Evolutionary conservation across 371 early-diverging fungal genomes (phyloP), one percentile per base, ranked within the genome.

Genomic region (Rozella allomycis): DNA sequence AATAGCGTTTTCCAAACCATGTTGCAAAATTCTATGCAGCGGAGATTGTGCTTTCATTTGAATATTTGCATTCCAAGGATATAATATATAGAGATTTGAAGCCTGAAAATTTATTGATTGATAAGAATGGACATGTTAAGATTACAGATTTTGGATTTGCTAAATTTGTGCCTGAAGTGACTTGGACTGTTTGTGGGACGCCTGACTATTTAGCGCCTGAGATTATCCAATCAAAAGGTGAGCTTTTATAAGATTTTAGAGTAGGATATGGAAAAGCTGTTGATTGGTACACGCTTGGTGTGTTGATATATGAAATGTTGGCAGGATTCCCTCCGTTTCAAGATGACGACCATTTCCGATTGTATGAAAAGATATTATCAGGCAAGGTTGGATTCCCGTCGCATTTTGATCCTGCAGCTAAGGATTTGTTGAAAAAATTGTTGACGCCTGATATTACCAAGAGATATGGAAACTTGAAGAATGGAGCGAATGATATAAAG

Each of bases 121-220:
- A 79, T 43, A 50, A 58, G n/a, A 61, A 66, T 35, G 99, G 99
- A 3, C 86, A 97, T 52, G 81, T 97, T 46, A 88, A 90, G 57
- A 80, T 98, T 34, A 88, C 88, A 3, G 99, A 98, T 55, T 91
- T 98, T 61, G 99, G 99, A 1, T 96, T 97, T 62, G 90, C 97
- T 26, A 97, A 94, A 46, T 55, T 74, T 40, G 81, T 94, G 0
- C 75, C 78, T 5, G 82, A 85, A 47, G 72, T 76, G 36, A 93
- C 91, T 10, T 87, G 87, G 86, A 93, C 91, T 17, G 64, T 96
- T 18, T 96, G 94, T 47, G 99, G 99, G 12, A 97, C 97, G 17
- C 97, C 97, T 6, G 97, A 96, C 45, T 96, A 96, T 49, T 67
- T 97, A 38, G 91, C 96, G 1, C 96, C 97, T 2, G 97, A 94